Conservation (phyloP, 805 yeast species). For the Lipomyces lipofer region DNA sequence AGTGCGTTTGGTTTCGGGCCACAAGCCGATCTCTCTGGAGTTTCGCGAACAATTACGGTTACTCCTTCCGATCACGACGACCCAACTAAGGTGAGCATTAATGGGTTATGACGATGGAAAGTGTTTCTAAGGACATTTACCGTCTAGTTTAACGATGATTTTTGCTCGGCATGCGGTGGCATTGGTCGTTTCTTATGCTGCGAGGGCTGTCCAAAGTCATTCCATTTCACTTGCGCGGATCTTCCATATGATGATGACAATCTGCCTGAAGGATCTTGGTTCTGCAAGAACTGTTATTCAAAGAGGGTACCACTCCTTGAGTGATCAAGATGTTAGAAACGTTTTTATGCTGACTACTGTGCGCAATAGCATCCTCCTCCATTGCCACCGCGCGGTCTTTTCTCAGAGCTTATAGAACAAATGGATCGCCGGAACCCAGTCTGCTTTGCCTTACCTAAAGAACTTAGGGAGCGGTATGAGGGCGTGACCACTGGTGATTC, state of each 20-base stretch:
- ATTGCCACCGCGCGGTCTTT: constrained; percentile 44
- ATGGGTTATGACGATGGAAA: too few species aligned
- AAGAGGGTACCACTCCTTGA: constrained; percentile 42
- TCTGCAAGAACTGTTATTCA: constrained; percentile 71
- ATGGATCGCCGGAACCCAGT: constrained; percentile 62
- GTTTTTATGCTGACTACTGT: not conserved
- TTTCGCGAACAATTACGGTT: constrained; percentile 37
- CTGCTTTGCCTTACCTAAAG: constrained; percentile 66
- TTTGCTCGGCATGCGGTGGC: constrained; percentile 86
- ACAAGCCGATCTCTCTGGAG: constrained; percentile 38
- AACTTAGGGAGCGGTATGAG: constrained; percentile 67
- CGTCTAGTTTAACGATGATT: constrained; percentile 74
- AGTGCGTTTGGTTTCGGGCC: constrained; percentile 50
- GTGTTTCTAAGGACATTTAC: too few species aligned
- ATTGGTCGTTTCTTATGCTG: constrained; percentile 90
- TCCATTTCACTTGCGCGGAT: constrained; percentile 86
- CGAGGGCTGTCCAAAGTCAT: constrained; percentile 88
- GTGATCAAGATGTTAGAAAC: not conserved
- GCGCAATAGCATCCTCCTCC: constrained; percentile 40
- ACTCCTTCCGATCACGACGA: constrained; percentile 36
- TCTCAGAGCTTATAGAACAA: constrained; percentile 59
- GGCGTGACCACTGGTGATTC: constrained; percentile 65
- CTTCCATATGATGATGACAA: constrained; percentile 79
- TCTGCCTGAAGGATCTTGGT: constrained; percentile 89
- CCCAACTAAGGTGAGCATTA: constrained; percentile 40